Base-by-base conservation (phyloP, 192 early-diverging fungal species). In the Podila horticola region DNA sequence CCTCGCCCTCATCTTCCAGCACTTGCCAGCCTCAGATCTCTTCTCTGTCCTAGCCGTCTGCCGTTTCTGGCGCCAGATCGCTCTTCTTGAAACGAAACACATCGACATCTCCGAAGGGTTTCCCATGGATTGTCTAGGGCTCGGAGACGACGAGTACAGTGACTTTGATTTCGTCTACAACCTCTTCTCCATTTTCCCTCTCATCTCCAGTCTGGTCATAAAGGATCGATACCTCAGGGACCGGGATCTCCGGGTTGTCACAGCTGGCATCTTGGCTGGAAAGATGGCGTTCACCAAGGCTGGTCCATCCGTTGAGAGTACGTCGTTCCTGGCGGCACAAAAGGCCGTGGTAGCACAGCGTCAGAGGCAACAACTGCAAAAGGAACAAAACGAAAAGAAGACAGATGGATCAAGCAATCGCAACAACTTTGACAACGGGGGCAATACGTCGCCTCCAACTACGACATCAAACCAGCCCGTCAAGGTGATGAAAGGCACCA, bases 111-210 rank as follows among this genome's bases (percentile, higher is more conserved):
- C 76, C 1, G 76, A 79, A 45, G 66, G 76, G 6, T 79, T 79
- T 26, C 76, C 76, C 0, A 45, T 68, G 36, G 76, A 79, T 11
- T 79, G 76, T 51, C 66, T 79, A 2, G 76, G 76, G n/a, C 66
- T 79, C 29, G 68, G 58, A n/a, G 60, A 67, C 15, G 64, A 79
- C 50, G 76, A 79, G 10, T 79, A 79, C 58, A 79, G 76, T 36
- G 70, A 72, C 41, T 79, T 79, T 72, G 76, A 72, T 24, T 79
- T 79, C 64, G 76, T 79, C 13, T 79, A 64, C 66, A 67, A 72
- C 52, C 61, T 79, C 4, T 79, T 79, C 22, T 72, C 76, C 3
- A 72, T 79, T 38, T 79, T 79, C n/a, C 76, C 76, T 22, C 61
- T 72, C 29, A 68, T 79, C 24, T 72, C 69, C 0, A 72, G 76